Evolutionary conservation across 257 asterid species (phyloP), one percentile per base, ranked within the genome.

Genomic region (Mentha longifolia): DNA sequence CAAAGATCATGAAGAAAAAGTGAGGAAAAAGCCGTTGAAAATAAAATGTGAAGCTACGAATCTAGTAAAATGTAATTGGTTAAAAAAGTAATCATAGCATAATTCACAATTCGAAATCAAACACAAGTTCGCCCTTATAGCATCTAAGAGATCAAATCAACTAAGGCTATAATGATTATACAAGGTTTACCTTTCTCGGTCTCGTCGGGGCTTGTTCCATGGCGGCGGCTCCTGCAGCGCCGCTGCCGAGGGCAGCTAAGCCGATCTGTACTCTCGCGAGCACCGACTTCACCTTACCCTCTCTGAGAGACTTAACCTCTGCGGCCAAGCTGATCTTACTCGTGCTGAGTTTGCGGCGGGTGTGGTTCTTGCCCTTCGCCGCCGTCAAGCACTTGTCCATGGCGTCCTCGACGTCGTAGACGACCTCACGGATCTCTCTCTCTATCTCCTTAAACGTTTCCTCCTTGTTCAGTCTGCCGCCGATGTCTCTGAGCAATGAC

Each of bases 401-500:
- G 54, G 74, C 61, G 60, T 79, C 87, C 33, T 83, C 87, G 0
- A 77, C 85, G 1, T 72, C 77, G 46, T 49, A 49, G 7, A 49
- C 56, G 25, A n/a, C 56, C 56, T 49, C 56, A 6, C 56, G 70
- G 64, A 80, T 37, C 79, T 73, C 69, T 50, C 67, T 59, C 77
- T 75, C 78, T 20, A 70, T 7, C 37, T 46, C 79, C 9, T 37
- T 67, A 37, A 69, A 37, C 4, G 9, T 7, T 30, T 30, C 3
- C 3, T 17, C 68, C 35, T 61, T 60, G 15, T 51, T 61, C 46
- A 13, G 46, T 45, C 13, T n/a, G 12, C 33, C 25, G 0, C 47
- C 52, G 15, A 41, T 75, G 14, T 75, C 75, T 35, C 2, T 10
- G 5, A 74, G 72, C 50, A 25, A 65, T 22, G 55, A 57, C 56